Evolutionary conservation across 208 protist species (phyloP).

Genomic region (Strigomonas culicis): DNA sequence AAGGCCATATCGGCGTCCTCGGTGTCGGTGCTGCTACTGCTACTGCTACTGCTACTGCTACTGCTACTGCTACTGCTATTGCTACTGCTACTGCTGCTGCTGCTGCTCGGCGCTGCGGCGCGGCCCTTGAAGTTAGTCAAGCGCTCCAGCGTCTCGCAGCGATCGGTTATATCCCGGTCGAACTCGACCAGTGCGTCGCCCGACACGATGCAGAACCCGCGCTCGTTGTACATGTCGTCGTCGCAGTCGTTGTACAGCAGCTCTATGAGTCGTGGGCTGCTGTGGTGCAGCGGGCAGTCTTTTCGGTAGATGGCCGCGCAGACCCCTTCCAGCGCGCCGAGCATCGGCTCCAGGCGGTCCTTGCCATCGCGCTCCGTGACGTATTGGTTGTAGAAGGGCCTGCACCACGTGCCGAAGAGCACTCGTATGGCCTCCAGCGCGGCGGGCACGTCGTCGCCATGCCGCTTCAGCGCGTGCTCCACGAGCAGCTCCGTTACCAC

Average conservation of each 20-base stretch:
- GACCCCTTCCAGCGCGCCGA: slow-evolving; percentile 55
- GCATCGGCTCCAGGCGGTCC: slow-evolving; percentile 63
- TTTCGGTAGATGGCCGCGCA: slow-evolving; percentile 46
- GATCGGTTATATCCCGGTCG: slow-evolving; percentile 25
- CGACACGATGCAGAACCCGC: slow-evolving; percentile 80
- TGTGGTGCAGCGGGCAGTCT: slow-evolving; percentile 39
- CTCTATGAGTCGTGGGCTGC: slow-evolving; percentile 54
- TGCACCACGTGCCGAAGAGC: slow-evolving; percentile 68
- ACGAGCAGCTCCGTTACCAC: slow-evolving; percentile 40
- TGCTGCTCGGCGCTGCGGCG: background rate
- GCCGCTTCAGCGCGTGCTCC: slow-evolving; percentile 18
- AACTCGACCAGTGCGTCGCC: slow-evolving; percentile 67
- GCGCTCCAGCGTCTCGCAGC: background rate
- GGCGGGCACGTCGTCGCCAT: slow-evolving; percentile 1
- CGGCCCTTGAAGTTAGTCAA: background rate
- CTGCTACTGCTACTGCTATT: background rate
- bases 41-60: background rate
- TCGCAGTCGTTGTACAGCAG: slow-evolving; percentile 72
- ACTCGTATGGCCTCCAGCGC: slow-evolving; percentile 21
- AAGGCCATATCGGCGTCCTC: background rate
- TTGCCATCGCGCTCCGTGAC: slow-evolving; percentile 29
- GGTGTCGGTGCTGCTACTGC: background rate
- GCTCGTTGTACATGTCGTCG: slow-evolving; percentile 58
- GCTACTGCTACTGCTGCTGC: background rate
- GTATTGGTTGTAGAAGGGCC: slow-evolving; percentile 61